Base-by-base conservation (phyloP, 768 basidiomycete species). In the Cyathus striatus region DNA sequence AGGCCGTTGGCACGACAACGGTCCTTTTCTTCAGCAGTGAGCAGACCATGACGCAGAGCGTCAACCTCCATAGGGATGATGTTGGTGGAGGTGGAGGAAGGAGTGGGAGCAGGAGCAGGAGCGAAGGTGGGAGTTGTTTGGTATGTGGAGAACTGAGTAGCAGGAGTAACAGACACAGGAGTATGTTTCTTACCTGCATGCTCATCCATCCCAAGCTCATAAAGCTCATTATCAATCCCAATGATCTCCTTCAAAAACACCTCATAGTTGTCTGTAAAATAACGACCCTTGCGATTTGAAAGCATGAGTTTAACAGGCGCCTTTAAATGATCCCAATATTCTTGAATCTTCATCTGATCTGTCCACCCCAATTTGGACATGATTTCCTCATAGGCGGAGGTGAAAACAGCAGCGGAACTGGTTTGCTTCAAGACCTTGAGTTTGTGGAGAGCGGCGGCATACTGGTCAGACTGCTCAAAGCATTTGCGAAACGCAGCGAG, bases 1-100 rank as follows among this genome's bases (percentile, higher is more conserved):
- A 70, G 55, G 16, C 52, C 49, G 1, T 60, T 34, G 7, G 51
- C 48, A 14, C 39, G 24, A 23, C 55, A 57, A n/a, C 47, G 47
- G 16, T 60, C 48, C 0, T 44, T 34, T 47, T 66, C 64, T 2
- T 51, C 55, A 3, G 47, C 23, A 0, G 62, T 57, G 38, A 70
- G 53, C 5, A 49, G 58, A 10, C 59, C 58, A 22, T 54, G 54
- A 24, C 42, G 30, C 5, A 55, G 43, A 17, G 57, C 53, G 34
- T 64, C 58, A 25, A 66, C 49, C n/a, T 64, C 59, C 63, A 64
- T 64, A 5, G 62, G 57, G 18, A 55, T 51, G 39, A 52, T 47
- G 41, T 46, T 48, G 30, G 45, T 46, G 27, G 44, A 17, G 14
- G 49, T 40, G 1, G 38, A 12, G 24, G 42, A 43, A 30, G 18